phyloP scores from a whole-genome alignment of 2,329 filamentous ascomycete species.

The Sporothrix globosa region DNA sequence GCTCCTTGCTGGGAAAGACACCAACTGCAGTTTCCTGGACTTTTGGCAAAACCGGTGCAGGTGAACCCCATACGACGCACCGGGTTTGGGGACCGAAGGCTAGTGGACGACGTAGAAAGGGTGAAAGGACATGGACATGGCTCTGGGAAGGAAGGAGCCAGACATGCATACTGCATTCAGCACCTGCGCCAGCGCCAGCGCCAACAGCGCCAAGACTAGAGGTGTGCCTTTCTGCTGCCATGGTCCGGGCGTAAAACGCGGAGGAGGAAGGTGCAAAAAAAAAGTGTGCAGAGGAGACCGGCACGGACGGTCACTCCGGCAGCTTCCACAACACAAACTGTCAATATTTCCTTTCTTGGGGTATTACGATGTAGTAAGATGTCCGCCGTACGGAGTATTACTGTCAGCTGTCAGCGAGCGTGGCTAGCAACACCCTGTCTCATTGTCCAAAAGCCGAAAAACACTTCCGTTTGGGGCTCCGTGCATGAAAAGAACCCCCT shows the following conservation, averaged over 20 bases:
- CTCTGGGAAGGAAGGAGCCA: conserved; percentile 7
- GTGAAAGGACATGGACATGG: conserved; percentile 18
- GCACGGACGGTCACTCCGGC: background rate
- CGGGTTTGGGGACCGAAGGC: background rate
- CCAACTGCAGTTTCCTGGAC: background rate
- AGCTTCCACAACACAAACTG: conserved; percentile 14
- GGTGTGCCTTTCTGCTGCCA: conserved; percentile 16
- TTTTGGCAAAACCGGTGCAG: background rate
- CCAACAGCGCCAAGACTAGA: conserved; percentile 17
- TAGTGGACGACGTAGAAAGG: background rate
- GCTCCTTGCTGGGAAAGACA: background rate
- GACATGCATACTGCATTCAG: background rate
- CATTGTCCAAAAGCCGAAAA: too few species aligned
- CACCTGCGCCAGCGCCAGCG: conserved; percentile 2
- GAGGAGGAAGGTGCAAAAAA: background rate
- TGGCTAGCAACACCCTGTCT: too few species aligned
- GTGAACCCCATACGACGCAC: too few species aligned
- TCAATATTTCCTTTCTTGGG: conserved; percentile 2
- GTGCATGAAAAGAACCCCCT: conserved; percentile 15
- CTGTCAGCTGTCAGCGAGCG: too few species aligned
- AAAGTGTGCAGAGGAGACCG: background rate
- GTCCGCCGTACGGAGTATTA: background rate
- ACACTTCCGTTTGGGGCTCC: conserved; percentile 12
- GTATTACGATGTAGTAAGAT: background rate
- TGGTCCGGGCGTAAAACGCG: background rate